Conservation (phyloP, 2,329 filamentous ascomycete genomes). For the Trichoderma sp. region DNA sequence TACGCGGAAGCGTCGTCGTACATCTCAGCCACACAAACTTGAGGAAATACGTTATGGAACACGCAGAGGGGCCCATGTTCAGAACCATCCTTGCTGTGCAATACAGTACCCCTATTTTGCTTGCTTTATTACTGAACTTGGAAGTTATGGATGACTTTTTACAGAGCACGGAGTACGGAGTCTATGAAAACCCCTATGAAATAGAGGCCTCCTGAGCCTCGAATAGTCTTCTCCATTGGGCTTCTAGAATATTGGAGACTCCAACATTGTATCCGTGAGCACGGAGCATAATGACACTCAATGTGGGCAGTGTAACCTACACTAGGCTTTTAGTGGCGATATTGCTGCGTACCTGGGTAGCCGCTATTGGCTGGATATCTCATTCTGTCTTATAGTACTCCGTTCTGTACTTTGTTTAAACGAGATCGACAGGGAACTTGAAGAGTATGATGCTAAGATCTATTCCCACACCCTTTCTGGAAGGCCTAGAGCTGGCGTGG, state of each 20-base stretch:
- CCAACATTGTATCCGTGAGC: neutral
- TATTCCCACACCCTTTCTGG: neutral
- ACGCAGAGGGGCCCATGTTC: neutral
- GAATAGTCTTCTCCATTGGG: neutral
- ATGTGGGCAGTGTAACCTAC: neutral
- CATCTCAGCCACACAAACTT: neutral
- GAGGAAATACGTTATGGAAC: neutral
- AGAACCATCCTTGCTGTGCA: neutral
- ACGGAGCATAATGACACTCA: neutral
- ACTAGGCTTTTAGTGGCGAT: neutral
- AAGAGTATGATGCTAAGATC: neutral
- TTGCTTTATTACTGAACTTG: neutral
- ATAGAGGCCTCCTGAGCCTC: slow-evolving; percentile 2
- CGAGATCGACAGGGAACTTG: neutral
- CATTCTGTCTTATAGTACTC: neutral
- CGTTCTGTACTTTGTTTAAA: neutral
- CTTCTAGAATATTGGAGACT: neutral
- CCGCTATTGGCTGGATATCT: neutral
- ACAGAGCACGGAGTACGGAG: neutral
- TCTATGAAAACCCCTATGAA: neutral
- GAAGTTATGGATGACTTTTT: neutral
- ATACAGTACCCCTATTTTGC: neutral
- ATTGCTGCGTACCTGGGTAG: neutral
- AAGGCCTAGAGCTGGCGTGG: neutral
- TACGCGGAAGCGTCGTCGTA: slow-evolving; percentile 4